Evolutionary conservation across 371 early-diverging fungal species (phyloP), one percentile per base, ranked within the genome.

Genomic region (Actinomortierella wolfii): DNA sequence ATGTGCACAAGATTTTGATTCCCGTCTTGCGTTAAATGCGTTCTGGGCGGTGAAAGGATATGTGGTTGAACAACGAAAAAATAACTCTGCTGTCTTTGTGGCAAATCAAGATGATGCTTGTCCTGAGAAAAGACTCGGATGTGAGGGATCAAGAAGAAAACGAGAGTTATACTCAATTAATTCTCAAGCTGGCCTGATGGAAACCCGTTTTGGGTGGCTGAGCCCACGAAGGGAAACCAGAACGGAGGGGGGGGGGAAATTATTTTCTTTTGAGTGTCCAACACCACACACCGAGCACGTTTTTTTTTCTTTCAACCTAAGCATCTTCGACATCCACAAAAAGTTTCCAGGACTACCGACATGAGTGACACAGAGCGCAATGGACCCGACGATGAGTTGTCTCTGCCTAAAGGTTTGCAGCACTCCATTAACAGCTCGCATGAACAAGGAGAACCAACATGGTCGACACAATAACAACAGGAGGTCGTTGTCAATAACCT

Each of bases 311-410:
- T n/a, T n/a, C n/a, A n/a, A n/a, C n/a, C n/a, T n/a, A n/a, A n/a
- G n/a, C n/a, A n/a, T n/a, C n/a, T n/a, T n/a, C n/a, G n/a, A n/a
- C n/a, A n/a, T n/a, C n/a, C n/a, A n/a, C n/a, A n/a, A n/a, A n/a
- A n/a, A n/a, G n/a, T n/a, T n/a, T n/a, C n/a, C n/a, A 34, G 34
- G 15, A 54, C 23, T 29, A 23, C 8, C 46, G 28, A 48, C 46
- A 92, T 92, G 93, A 90, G 90, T 77, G 94, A 93, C 76, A 89
- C 84, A 63, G 91, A 89, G 61, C 82, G 86, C 59, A 78, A 78
- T 6, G 82, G 81, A 18, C 78, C 71, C 47, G 93, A 93, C 51
- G 94, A 94, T 64, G 94, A 94, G 20, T 77, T 94, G 64, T 92
- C 94, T 14, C 78, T 94, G 56, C 96, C 96, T 17, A 91, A 94